These are phyloP conservation scores for Suillus fuscotomentosus DNA, from an alignment of 768 basidiomycete genomes.

Conservation along the genomic window DNA sequence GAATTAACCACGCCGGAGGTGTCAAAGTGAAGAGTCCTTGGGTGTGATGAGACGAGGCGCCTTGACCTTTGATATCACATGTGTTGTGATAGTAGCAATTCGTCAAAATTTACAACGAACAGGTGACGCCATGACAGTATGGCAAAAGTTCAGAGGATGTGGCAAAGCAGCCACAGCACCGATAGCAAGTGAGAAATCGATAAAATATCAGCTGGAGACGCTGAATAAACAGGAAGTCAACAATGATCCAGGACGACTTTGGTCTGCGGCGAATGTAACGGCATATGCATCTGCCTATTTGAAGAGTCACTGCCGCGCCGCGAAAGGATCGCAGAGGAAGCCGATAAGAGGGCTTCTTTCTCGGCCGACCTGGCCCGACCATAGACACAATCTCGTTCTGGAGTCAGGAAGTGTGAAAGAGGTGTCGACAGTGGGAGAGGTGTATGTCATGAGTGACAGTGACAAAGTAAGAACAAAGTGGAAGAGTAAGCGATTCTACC, in stretches of 20 bases:
- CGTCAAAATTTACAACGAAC: neutral
- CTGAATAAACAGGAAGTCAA: neutral
- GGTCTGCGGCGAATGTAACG: constrained; percentile 2
- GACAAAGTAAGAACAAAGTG: neutral
- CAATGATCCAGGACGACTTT: neutral
- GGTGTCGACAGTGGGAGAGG: neutral
- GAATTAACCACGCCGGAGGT: neutral
- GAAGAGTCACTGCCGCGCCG: neutral
- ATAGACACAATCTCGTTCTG: neutral
- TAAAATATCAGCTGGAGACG: neutral
- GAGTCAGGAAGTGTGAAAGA: neutral
- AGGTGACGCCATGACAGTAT: neutral
- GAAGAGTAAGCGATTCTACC: neutral
- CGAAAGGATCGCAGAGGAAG: constrained; percentile 10
- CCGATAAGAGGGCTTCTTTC: constrained; percentile 3
- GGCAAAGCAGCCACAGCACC: neutral
- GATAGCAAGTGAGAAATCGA: constrained; percentile 1
- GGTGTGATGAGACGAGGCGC: neutral
- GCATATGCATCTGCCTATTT: constrained; percentile 10
- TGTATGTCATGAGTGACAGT: neutral
- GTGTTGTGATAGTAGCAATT: neutral
- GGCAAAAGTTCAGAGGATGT: neutral
- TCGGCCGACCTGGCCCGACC: neutral
- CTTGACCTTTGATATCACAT: neutral
- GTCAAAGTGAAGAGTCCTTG: constrained; percentile 1